These are phyloP conservation scores for Aureobasidium sp. DNA, from an alignment of 2,329 filamentous ascomycete genomes.

Conservation along the genomic window DNA sequence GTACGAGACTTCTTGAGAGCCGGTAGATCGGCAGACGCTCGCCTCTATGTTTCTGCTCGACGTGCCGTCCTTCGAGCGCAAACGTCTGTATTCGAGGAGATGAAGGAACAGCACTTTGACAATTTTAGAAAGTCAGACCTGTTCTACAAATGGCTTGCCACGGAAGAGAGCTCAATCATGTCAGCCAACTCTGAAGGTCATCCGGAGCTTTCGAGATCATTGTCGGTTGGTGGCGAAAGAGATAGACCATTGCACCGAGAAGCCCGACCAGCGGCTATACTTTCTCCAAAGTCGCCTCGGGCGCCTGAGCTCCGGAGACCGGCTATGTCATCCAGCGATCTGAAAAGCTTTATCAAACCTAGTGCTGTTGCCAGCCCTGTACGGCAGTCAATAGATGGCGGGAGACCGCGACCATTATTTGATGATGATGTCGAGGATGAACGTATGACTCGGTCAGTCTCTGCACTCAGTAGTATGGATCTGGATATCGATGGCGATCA, in stretches of 20 bases:
- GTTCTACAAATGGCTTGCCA: constrained; percentile 91
- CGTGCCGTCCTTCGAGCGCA: constrained; percentile 76
- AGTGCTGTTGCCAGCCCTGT: constrained; percentile 36
- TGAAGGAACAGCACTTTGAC: constrained; percentile 73
- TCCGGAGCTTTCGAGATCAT: not conserved
- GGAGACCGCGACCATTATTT: constrained; percentile 55
- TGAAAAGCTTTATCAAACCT: constrained; percentile 33
- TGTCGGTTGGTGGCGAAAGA: constrained; percentile 3
- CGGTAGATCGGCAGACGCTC: constrained; percentile 66
- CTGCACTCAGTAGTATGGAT: constrained; percentile 76
- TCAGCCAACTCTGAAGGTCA: not conserved
- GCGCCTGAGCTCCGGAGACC: constrained; percentile 50
- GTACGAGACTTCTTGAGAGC: constrained; percentile 74
- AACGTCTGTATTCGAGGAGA: constrained; percentile 72
- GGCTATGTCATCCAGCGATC: constrained; percentile 55
- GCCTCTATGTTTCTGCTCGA: constrained; percentile 77
- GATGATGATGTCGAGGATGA: constrained; percentile 75
- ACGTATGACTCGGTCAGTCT: constrained; percentile 65
- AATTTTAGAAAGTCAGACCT: constrained; percentile 88
- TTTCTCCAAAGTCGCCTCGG: constrained; percentile 16
- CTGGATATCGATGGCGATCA: constrained; percentile 52
- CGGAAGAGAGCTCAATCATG: constrained; percentile 55
- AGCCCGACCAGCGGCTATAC: not conserved
- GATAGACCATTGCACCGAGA: not conserved
- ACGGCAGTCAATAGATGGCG: constrained; percentile 67